Conservation (phyloP, 2,329 filamentous ascomycete genomes). For the Cytospora piceicola region DNA sequence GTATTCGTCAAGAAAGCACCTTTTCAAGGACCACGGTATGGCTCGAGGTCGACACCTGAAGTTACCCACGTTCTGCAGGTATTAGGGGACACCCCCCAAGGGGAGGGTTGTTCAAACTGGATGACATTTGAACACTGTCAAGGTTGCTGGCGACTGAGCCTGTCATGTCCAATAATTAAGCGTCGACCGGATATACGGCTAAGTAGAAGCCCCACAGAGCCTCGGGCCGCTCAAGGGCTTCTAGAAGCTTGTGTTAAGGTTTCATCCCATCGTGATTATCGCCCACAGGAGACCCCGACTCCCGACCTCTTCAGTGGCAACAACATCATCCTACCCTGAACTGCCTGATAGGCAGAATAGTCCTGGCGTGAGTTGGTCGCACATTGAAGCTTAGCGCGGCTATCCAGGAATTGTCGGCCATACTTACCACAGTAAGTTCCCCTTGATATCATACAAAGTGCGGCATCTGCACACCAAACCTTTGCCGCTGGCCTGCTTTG, state of each 20-base stretch:
- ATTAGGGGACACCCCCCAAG: background rate
- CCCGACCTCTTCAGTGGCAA: slow-evolving; percentile 5
- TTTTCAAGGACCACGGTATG: background rate
- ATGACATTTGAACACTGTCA: no score
- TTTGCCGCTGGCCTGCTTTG: slow-evolving; percentile 3
- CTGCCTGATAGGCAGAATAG: slow-evolving; percentile 23
- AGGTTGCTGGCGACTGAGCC: background rate
- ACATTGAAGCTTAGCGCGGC: slow-evolving; percentile 27
- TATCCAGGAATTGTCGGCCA: slow-evolving; percentile 9
- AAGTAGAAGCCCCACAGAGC: background rate
- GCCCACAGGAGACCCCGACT: slow-evolving; percentile 18
- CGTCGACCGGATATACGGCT: background rate
- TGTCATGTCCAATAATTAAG: background rate
- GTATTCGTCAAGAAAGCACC: rapidly evolving
- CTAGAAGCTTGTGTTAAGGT: background rate
- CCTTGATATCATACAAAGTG: slow-evolving; percentile 1
- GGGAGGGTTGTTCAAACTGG: background rate
- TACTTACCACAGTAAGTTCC: background rate
- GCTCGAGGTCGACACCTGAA: background rate
- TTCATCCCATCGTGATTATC: slow-evolving; percentile 5
- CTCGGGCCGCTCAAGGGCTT: slow-evolving; percentile 7
- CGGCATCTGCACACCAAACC: background rate
- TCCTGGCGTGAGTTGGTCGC: slow-evolving; percentile 7
- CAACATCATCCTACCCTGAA: slow-evolving; percentile 23
- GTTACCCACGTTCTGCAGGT: background rate